Percentiles rank a stretch among this genome's conserved stretches.
Conservation (phyloP, 2,329 filamentous ascomycete species). For the Monilinia fructicola region DNA sequence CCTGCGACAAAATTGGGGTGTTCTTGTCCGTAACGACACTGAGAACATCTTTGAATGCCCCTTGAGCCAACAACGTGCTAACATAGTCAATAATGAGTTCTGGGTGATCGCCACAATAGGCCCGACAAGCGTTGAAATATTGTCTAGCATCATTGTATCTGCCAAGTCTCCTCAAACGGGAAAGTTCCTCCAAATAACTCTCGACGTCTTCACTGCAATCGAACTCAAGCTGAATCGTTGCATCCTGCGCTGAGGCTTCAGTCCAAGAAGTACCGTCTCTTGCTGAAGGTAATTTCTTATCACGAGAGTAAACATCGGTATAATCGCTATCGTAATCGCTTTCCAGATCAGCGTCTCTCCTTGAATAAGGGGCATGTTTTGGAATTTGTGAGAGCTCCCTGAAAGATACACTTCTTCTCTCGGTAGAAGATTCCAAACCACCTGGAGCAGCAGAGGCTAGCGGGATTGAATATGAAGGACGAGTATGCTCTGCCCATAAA, state of each 20-base stretch:
- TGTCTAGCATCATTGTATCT: not conserved
- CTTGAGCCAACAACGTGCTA: not conserved
- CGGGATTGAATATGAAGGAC: not conserved
- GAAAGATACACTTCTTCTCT: not conserved
- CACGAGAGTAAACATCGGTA: not conserved
- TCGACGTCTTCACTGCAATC: not conserved
- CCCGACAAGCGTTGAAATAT: not conserved
- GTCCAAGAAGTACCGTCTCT: not conserved
- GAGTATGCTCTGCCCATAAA: not conserved
- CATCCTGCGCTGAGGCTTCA: not conserved
- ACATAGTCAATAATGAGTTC: not conserved
- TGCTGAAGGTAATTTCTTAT: not conserved
- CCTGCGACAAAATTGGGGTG: not conserved
- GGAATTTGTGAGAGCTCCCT: not conserved
- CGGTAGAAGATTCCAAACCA: not conserved
- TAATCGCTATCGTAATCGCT: not conserved
- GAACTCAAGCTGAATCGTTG: not conserved
- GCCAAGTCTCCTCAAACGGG: slow-evolving; percentile 4
- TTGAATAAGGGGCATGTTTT: not conserved
- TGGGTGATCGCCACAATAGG: not conserved
- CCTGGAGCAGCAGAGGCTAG: not conserved
- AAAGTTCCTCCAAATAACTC: not conserved
- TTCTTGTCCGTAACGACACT: not conserved
- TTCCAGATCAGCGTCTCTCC: not conserved
- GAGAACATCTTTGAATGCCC: slow-evolving; percentile 3